Evolutionary conservation across 73 alveolate genomes (phyloP).

Genomic region (Paramecium sexaurelia): DNA sequence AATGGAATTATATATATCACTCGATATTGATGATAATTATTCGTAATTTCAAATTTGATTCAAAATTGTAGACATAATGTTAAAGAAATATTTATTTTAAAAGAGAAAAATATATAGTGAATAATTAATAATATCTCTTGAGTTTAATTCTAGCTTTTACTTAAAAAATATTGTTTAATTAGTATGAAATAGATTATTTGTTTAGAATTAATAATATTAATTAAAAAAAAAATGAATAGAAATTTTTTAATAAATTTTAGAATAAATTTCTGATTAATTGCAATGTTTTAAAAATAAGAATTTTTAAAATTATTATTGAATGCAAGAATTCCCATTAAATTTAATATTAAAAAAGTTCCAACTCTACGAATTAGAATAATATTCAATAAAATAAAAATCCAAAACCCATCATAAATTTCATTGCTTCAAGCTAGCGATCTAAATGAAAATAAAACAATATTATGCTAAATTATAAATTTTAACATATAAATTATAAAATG

Average conservation of each 20-base stretch:
- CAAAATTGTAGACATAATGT: background rate
- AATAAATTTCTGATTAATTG: background rate
- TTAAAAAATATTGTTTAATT: no score
- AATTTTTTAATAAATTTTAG: background rate
- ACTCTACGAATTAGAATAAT: background rate
- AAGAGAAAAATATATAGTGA: background rate
- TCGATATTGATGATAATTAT: background rate
- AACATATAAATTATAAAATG: background rate
- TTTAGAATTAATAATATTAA: no score
- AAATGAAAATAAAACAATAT: background rate
- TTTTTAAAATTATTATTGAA: conserved; percentile 6
- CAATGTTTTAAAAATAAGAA: background rate
- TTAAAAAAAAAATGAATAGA: no score
- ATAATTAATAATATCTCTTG: background rate
- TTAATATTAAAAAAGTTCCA: background rate
- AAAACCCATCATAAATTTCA: background rate
- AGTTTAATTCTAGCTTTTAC: no score
- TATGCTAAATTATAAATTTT: background rate
- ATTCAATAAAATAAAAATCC: background rate
- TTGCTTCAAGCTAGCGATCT: background rate
- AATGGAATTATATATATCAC: background rate
- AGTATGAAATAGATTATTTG: no score
- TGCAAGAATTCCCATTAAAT: background rate
- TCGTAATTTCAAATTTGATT: background rate
- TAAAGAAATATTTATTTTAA: background rate